Conservation (phyloP, 2,329 filamentous ascomycete genomes). For the Hyphodiscus sp. region DNA sequence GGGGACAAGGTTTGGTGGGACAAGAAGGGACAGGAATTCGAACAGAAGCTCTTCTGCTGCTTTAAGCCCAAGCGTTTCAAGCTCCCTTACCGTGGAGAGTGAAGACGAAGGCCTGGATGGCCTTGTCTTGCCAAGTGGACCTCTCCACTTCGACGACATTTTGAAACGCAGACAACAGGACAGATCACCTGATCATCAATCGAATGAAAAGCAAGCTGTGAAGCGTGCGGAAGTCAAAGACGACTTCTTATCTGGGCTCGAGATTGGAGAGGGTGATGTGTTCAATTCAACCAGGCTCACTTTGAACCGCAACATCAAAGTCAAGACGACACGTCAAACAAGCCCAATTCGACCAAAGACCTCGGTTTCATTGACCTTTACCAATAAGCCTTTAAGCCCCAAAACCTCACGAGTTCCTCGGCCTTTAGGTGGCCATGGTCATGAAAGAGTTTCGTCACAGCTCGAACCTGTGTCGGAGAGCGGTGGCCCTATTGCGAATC, state of each 20-base stretch:
- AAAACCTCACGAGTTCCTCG: constrained; percentile 69
- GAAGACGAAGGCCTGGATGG: constrained; percentile 90
- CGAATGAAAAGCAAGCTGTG: constrained; percentile 32
- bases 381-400: constrained; percentile 58
- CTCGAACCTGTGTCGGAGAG: constrained; percentile 93
- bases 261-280: constrained; percentile 76
- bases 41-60: constrained; percentile 81
- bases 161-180: constrained; percentile 65
- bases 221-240: constrained; percentile 41
- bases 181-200: constrained; percentile 46
- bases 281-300: constrained; percentile 77
- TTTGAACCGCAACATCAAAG: constrained; percentile 84
- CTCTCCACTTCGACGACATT: constrained; percentile 74
- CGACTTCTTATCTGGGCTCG: constrained; percentile 80
- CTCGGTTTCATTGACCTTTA: constrained; percentile 84
- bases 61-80: constrained; percentile 87
- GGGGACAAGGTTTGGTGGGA: constrained; percentile 84
- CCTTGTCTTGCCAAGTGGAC: constrained; percentile 76
- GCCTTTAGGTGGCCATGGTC: constrained; percentile 59
- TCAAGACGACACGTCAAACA: constrained; percentile 63
- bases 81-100: constrained; percentile 84
- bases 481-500: constrained; percentile 61
- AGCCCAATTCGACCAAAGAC: constrained; percentile 68
- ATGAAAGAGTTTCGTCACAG: constrained; percentile 66
- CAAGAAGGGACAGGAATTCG: constrained; percentile 70